Base-by-base conservation (phyloP, 768 basidiomycete genomes). In the Scleroderma citrinum region DNA sequence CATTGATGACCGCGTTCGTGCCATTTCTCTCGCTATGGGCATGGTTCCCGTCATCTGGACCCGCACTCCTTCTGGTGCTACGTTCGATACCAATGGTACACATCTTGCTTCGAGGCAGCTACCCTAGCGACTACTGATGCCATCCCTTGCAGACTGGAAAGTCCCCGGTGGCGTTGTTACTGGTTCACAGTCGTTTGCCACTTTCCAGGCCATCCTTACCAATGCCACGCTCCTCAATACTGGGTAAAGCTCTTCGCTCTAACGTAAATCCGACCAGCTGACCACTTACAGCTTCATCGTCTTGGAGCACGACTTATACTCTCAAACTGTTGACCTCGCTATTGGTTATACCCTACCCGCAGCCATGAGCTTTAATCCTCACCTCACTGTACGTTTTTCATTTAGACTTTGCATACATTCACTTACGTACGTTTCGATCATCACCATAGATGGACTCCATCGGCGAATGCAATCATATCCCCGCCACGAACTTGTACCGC, bases 41-140 rank as follows among this genome's bases (percentile, higher is more conserved):
- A 69, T 97, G 69, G 72, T 83, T 11, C 90, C 95, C 23, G 82
- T 96, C 60, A 86, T 95, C 63, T 97, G 94, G 94, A 89, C 91
- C 29, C 72, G 75, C 11, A 74, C 77, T 11, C 76, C 81, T 40
- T 60, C 61, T 24, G 77, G 75, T 40, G 69, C 69, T 34, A 61
- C 73, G 46, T 89, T 87, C 58, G 86, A 90, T 59, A 88, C 87
- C 35, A 82, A 87, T 50, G 86, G 85, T 83, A 57, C 34, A 67
- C 4, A 29, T 29, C 8, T 29, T 29, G 56, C 29, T 6, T 17
- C 12, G 29, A 3, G 12, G n/a, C 19, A 19, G 3, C 17, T 32
- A 13, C 3, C n/a, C 2, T 51, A 38, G 44, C 31, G 13, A 43
- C 46, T 43, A 19, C 44, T 64, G 17, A 59, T 47, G 38, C 34